phyloP scores from a whole-genome alignment of 768 basidiomycete species.

The Trichaptum fuscoviolaceum region DNA sequence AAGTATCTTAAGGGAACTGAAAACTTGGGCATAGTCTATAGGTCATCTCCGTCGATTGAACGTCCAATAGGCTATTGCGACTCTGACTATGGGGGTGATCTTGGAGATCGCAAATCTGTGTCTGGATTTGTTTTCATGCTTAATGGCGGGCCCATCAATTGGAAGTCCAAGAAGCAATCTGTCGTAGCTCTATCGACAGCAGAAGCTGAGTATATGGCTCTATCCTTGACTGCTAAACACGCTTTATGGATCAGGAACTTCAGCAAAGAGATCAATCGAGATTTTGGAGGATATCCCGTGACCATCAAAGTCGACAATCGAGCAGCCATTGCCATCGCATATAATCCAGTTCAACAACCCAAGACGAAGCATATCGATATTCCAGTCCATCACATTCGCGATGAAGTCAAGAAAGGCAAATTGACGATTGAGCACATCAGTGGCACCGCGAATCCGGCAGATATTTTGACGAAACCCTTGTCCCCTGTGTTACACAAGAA shows the following conservation, averaged over 20 bases:
- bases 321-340: conserved; percentile 24
- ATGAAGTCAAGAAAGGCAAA: conserved; percentile 17
- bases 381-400: conserved; percentile 28
- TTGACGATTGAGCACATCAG: conserved; percentile 16
- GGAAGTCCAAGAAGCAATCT: conserved; percentile 30
- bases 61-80: conserved; percentile 18
- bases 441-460: conserved; percentile 19
- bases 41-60: conserved; percentile 10
- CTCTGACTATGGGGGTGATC: conserved; percentile 21
- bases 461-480: conserved; percentile 17
- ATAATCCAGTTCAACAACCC: conserved; percentile 24
- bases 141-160: conserved; percentile 26
- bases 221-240: conserved; percentile 22
- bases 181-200: conserved; percentile 30
- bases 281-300: background rate
- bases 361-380: conserved; percentile 36
- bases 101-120: conserved; percentile 21
- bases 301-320: conserved; percentile 21
- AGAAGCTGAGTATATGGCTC: conserved; percentile 38
- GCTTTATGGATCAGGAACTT: conserved; percentile 17
- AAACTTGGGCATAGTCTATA: conserved; percentile 11
- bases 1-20: conserved; percentile 24
- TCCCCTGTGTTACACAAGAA: background rate
- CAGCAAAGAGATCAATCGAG: conserved; percentile 8
- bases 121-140: conserved; percentile 23